These are phyloP conservation scores for Pestalotiopsis sp. DNA, from an alignment of 2,329 filamentous ascomycete species.

Conservation along the genomic window DNA sequence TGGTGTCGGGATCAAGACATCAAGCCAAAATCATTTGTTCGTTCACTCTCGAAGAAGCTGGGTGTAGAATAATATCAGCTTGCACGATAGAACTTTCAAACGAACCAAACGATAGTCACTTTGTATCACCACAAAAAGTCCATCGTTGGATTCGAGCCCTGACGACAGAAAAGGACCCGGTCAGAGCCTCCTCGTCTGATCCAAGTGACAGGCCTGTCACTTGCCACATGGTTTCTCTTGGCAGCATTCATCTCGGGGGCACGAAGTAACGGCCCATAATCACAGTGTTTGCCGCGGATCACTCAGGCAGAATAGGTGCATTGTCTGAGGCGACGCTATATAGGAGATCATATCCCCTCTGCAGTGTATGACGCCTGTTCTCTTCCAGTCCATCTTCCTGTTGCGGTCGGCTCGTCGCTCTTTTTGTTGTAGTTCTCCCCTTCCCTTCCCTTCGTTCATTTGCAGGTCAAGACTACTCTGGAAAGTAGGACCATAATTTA, in stretches of 20 bases:
- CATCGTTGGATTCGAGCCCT: neutral
- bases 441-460: conserved; percentile 10
- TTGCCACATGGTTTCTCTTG: neutral
- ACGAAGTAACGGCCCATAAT: neutral
- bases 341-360: neutral
- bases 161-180: neutral
- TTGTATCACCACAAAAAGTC: neutral
- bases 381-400: neutral
- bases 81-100: no score
- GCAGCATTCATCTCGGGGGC: neutral
- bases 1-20: no score
- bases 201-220: conserved; percentile 2
- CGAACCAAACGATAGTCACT: neutral
- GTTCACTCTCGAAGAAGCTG: no score
- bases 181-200: conserved; percentile 2
- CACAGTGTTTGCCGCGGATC: conserved; percentile 6
- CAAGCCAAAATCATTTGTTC: no score
- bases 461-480: conserved; percentile 14
- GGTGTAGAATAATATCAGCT: no score
- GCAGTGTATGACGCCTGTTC: neutral
- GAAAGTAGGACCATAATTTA: conserved; percentile 7
- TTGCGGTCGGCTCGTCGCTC: neutral
- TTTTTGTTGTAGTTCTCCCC: neutral
- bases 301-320: neutral
- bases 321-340: neutral